Conservation (phyloP, 495 filamentous ascomycete genomes). For the Talaromyces nanjingensis region DNA sequence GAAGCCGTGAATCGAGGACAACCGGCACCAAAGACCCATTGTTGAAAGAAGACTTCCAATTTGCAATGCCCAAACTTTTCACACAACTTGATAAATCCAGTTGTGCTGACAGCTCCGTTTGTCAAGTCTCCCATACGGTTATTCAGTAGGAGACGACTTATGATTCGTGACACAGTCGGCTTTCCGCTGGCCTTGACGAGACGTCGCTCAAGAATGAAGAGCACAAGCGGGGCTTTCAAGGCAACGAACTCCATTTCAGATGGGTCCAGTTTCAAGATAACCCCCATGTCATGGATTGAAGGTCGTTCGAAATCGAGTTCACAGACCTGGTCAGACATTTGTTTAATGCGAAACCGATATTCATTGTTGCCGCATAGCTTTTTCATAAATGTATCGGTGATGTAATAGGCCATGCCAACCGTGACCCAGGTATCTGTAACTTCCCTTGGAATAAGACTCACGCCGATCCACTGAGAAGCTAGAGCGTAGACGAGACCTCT, state of each 20-base stretch:
- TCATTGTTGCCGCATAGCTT: slow-evolving; percentile 89
- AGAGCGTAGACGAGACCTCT: slow-evolving; percentile 72
- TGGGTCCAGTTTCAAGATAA: slow-evolving; percentile 68
- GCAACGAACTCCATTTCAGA: slow-evolving; percentile 83
- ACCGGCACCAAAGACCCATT: slow-evolving; percentile 85
- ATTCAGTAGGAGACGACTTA: slow-evolving; percentile 71
- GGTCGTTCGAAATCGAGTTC: slow-evolving; percentile 77
- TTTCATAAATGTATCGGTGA: slow-evolving; percentile 87
- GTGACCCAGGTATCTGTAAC: slow-evolving; percentile 86
- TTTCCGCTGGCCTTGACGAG: slow-evolving; percentile 81
- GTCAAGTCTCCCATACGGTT: slow-evolving; percentile 70
- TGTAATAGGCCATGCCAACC: slow-evolving; percentile 84
- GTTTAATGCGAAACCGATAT: slow-evolving; percentile 85
- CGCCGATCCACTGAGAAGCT: slow-evolving; percentile 89
- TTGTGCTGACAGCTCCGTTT: slow-evolving; percentile 66
- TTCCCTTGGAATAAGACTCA: slow-evolving; percentile 76
- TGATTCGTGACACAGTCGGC: slow-evolving; percentile 74
- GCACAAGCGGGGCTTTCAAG: slow-evolving; percentile 83
- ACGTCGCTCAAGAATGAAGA: slow-evolving; percentile 88
- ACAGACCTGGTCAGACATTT: slow-evolving; percentile 70
- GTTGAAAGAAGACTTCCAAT: slow-evolving; percentile 80
- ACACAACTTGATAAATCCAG: slow-evolving; percentile 68
- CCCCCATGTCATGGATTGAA: slow-evolving; percentile 72
- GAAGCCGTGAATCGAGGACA: slow-evolving; percentile 80
- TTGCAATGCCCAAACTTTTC: slow-evolving; percentile 82